These are phyloP conservation scores for Lentinus brumalis DNA, from an alignment of 768 basidiomycete species.

Conservation along the genomic window DNA sequence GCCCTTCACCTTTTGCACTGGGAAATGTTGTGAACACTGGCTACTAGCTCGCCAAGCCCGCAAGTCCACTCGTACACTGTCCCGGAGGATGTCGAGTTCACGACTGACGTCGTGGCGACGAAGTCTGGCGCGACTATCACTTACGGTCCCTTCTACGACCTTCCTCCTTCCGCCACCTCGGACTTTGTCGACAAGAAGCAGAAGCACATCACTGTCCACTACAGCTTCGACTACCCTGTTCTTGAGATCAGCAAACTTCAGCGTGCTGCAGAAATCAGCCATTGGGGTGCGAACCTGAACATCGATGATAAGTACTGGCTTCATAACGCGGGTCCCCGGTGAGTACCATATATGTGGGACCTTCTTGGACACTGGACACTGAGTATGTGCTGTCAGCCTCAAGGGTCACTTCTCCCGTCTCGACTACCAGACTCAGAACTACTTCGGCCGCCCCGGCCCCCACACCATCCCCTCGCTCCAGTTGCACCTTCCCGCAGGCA, in stretches of 20 bases:
- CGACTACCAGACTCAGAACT: slow-evolving; percentile 77
- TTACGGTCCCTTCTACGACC: slow-evolving; percentile 84
- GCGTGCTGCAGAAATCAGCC: slow-evolving; percentile 87
- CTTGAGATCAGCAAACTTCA: slow-evolving; percentile 72
- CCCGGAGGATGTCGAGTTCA: slow-evolving; percentile 62
- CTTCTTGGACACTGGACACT: slow-evolving; percentile 8
- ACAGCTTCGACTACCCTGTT: slow-evolving; percentile 80
- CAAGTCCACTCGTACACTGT: slow-evolving; percentile 72
- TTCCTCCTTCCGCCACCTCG: slow-evolving; percentile 61
- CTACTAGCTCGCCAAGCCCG: slow-evolving; percentile 65
- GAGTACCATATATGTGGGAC: slow-evolving; percentile 36
- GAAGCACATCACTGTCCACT: slow-evolving; percentile 72
- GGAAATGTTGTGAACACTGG: background rate
- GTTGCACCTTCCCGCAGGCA: slow-evolving; percentile 82
- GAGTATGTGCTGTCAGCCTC: slow-evolving; percentile 50
- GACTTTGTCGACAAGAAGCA: slow-evolving; percentile 65
- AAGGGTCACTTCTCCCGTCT: slow-evolving; percentile 96
- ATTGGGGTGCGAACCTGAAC: slow-evolving; percentile 96
- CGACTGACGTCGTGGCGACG: slow-evolving; percentile 59
- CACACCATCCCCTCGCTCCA: slow-evolving; percentile 74
- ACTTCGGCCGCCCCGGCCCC: slow-evolving; percentile 63
- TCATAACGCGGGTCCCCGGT: slow-evolving; percentile 91
- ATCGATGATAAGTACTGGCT: slow-evolving; percentile 86
- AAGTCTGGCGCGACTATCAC: slow-evolving; percentile 82
- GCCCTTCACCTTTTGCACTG: background rate